A percentile compares a stretch with the other conserved stretches of the same genome.
phyloP scores from a whole-genome alignment of 495 filamentous ascomycete genomes.

The Penicillium cosmopolitanum region DNA sequence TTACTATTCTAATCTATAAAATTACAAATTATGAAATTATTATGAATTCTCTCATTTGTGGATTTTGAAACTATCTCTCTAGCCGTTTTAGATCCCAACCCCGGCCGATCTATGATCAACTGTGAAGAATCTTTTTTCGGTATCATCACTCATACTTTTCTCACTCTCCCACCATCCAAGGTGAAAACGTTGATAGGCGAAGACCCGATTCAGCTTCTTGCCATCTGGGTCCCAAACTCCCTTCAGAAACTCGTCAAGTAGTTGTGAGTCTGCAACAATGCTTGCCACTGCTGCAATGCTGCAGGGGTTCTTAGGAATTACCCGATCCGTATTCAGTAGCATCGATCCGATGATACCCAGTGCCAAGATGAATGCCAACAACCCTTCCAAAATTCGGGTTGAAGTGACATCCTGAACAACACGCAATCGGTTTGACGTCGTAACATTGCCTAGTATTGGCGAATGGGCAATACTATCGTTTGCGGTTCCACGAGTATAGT shows the following conservation, averaged over 20 bases:
- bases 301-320: constrained; percentile 33
- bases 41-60: too few species aligned
- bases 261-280: constrained; percentile 31
- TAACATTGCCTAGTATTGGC: constrained; percentile 9
- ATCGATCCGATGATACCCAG: constrained; percentile 20
- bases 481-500: constrained; percentile 6
- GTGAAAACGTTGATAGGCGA: constrained; percentile 2
- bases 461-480: constrained; percentile 3
- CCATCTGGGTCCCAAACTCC: background rate
- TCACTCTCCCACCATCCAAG: constrained; percentile 12
- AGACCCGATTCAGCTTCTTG: background rate
- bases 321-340: constrained; percentile 28
- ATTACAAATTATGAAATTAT: too few species aligned
- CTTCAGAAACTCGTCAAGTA: constrained; percentile 7
- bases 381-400: constrained; percentile 35
- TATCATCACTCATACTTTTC: background rate
- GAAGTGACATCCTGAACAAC: constrained; percentile 36
- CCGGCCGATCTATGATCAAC: constrained; percentile 2
- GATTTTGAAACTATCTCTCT: too few species aligned
- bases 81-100: too few species aligned
- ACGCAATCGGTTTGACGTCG: constrained; percentile 2
- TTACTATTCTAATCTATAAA: too few species aligned
- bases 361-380: constrained; percentile 27
- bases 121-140: background rate
- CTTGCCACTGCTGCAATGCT: constrained; percentile 36